Conservation (phyloP, 148 eudicot genomes). For the Fagopyrum tataricum region DNA sequence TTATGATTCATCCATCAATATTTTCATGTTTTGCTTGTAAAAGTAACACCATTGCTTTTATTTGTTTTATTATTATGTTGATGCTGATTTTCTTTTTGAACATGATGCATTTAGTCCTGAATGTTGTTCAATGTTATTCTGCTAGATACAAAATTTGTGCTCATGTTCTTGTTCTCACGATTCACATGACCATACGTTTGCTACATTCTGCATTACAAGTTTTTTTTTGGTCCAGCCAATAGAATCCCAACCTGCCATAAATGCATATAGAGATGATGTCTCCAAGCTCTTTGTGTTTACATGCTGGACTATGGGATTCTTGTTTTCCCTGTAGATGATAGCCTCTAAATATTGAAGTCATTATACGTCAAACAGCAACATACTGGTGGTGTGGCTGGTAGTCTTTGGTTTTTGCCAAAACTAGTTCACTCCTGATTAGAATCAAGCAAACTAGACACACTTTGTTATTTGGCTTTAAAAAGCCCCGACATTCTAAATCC, state of each 20-base stretch:
- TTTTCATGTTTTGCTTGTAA: background rate
- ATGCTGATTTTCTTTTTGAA: background rate
- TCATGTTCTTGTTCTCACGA: background rate
- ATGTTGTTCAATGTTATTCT: background rate
- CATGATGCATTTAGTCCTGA: background rate
- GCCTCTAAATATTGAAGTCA: too few relatives aligned
- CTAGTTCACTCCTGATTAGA: background rate
- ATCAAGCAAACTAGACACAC: conserved; percentile 5
- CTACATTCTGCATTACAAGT: too few relatives aligned
- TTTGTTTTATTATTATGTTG: background rate
- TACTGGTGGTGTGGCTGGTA: background rate
- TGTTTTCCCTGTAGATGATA: too few relatives aligned
- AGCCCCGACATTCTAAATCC: background rate
- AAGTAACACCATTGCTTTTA: background rate
- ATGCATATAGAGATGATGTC: too few relatives aligned
- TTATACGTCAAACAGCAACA: background rate
- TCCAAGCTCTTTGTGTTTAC: background rate
- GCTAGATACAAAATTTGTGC: background rate
- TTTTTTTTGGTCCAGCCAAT: too few relatives aligned
- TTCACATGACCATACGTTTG: background rate
- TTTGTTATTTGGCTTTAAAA: background rate
- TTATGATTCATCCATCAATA: background rate
- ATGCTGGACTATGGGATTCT: too few relatives aligned
- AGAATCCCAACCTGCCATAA: too few relatives aligned
- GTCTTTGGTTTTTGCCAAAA: background rate